phyloP scores from a whole-genome alignment of 768 basidiomycete genomes.

The Russula sp. region DNA sequence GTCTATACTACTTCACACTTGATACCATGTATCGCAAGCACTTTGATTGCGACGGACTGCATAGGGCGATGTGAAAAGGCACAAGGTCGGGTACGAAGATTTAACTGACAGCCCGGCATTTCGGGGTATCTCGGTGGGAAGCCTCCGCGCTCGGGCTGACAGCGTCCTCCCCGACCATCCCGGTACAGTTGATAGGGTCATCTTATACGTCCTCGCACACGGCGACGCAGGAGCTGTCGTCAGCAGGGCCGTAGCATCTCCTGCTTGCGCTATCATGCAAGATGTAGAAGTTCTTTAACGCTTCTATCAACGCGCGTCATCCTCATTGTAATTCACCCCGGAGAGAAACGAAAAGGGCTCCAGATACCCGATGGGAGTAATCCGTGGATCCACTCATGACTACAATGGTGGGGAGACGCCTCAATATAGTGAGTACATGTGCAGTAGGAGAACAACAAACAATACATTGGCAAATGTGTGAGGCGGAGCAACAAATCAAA shows the following conservation, averaged over 20 bases:
- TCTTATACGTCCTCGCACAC: neutral
- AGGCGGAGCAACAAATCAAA: neutral
- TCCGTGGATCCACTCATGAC: neutral
- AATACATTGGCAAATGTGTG: conserved; percentile 2
- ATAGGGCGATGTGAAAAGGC: no score
- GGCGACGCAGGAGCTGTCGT: no score
- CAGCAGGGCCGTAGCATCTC: no score
- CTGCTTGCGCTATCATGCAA: no score
- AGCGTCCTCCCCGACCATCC: no score
- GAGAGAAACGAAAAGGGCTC: no score
- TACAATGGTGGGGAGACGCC: neutral
- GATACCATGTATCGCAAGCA: neutral
- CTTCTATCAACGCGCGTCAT: no score
- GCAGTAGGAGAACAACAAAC: neutral
- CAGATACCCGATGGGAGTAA: no score
- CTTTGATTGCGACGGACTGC: neutral
- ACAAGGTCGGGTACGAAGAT: neutral
- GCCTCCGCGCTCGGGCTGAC: no score
- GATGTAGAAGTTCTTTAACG: no score
- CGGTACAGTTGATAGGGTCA: no score
- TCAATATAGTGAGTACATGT: neutral
- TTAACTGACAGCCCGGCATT: neutral
- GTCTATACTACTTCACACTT: neutral
- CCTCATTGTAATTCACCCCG: no score
- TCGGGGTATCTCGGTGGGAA: neutral